phyloP scores from a whole-genome alignment of 805 yeast species.

The Saccharomycopsis fibuligera region DNA sequence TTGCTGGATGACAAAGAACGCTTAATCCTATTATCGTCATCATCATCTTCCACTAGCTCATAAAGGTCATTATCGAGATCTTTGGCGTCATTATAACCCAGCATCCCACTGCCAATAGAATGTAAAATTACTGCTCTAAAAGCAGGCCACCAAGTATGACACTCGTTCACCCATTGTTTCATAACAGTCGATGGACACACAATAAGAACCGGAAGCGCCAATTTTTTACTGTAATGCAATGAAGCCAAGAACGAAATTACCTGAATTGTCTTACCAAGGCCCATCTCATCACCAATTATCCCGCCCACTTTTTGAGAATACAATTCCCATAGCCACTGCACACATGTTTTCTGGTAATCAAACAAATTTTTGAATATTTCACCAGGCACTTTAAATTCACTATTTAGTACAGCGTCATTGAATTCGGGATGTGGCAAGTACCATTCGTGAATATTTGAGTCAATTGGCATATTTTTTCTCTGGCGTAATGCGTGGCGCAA shows the following conservation, averaged over 20 bases:
- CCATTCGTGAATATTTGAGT: conserved; percentile 47
- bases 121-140: conserved; percentile 80
- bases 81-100: conserved; percentile 26
- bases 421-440: conserved; percentile 66
- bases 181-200: conserved; percentile 97
- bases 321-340: conserved; percentile 97
- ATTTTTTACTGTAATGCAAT: conserved; percentile 69
- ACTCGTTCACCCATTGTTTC: conserved; percentile 95
- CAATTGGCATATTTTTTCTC: background rate
- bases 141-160: conserved; percentile 98
- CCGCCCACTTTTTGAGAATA: conserved; percentile 88
- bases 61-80: conserved; percentile 39
- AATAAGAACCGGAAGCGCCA: conserved; percentile 72
- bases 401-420: conserved; percentile 69
- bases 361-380: conserved; percentile 82
- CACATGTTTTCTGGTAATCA: conserved; percentile 93
- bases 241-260: conserved; percentile 88
- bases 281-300: conserved; percentile 97
- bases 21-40: conserved; percentile 31
- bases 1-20: conserved; percentile 24
- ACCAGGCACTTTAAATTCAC: conserved; percentile 74
- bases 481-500: conserved; percentile 21
- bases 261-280: conserved; percentile 92
- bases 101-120: conserved; percentile 88
- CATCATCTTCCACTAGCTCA: conserved; percentile 40